phyloP scores from a whole-genome alignment of 179 eudicot species.

The Silene noctiflora region DNA sequence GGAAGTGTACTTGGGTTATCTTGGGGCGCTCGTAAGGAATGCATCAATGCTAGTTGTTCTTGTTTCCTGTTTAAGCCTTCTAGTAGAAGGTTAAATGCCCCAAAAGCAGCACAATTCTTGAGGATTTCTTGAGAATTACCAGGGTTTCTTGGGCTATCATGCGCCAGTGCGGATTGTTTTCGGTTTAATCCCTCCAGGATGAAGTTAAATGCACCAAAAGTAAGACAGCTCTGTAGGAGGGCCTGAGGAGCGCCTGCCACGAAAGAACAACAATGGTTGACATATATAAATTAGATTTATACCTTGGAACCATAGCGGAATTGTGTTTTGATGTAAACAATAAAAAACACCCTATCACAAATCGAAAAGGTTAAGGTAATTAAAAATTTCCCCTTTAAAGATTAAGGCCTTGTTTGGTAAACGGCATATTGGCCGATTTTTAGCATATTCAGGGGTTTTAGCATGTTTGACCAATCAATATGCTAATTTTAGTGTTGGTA shows the following conservation, averaged over 20 bases:
- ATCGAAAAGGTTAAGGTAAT: background rate
- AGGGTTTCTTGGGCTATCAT: conserved; percentile 19
- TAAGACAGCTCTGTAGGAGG: conserved; percentile 73
- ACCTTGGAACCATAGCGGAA: background rate
- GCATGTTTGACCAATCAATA: too few relatives aligned
- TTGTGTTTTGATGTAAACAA: background rate
- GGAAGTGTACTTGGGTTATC: conserved; percentile 38
- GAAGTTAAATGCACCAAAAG: conserved; percentile 81
- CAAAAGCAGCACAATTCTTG: conserved; percentile 72
- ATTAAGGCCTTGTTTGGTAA: too few relatives aligned
- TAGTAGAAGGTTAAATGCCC: conserved; percentile 65
- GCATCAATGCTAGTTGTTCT: conserved; percentile 71
- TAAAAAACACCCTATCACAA: background rate
- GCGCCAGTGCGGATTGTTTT: conserved; percentile 77
- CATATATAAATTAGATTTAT: background rate
- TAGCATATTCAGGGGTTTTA: too few relatives aligned
- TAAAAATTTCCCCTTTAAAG: background rate
- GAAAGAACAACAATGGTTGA: background rate
- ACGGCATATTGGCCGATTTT: too few relatives aligned
- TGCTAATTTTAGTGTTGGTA: too few relatives aligned
- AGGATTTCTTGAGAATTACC: conserved; percentile 75
- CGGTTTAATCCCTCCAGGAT: conserved; percentile 75
- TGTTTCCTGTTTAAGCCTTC: conserved; percentile 79
- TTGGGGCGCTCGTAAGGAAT: conserved; percentile 24
- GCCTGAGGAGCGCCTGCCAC: conserved; percentile 77